Conservation (phyloP, 2,329 filamentous ascomycete species). For the Sclerotinia glacialis region DNA sequence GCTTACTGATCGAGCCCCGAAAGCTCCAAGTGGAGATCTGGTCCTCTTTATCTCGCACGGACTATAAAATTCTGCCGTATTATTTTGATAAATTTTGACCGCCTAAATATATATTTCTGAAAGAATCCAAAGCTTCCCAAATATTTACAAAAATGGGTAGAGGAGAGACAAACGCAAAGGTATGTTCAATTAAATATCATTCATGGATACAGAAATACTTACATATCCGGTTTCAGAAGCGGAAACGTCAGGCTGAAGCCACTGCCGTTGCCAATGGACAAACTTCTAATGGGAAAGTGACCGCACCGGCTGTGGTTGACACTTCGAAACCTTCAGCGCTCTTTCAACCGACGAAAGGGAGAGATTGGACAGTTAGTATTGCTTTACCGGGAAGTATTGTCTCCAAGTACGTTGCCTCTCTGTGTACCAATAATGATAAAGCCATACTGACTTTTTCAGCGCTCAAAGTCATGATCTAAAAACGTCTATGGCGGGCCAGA, state of each 20-base stretch:
- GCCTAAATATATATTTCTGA: slow-evolving; percentile 23
- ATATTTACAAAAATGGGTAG: slow-evolving; percentile 34
- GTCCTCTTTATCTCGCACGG: slow-evolving; percentile 21
- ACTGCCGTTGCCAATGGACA: slow-evolving; percentile 30
- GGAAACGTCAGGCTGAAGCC: slow-evolving; percentile 37
- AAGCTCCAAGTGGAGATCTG: slow-evolving; percentile 17
- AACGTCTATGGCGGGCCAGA: slow-evolving; percentile 67
- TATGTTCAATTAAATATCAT: slow-evolving; percentile 17
- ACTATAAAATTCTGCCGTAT: slow-evolving; percentile 27
- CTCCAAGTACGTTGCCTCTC: slow-evolving; percentile 56
- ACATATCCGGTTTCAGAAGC: slow-evolving; percentile 34
- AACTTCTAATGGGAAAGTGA: slow-evolving; percentile 33
- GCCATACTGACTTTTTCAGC: slow-evolving; percentile 26
- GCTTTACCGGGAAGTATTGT: slow-evolving; percentile 77
- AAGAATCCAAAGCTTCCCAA: slow-evolving; percentile 12
- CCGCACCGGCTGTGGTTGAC: slow-evolving; percentile 38
- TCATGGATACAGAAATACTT: neutral
- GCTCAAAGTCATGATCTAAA: slow-evolving; percentile 58
- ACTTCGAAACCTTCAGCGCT: slow-evolving; percentile 65
- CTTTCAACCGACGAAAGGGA: slow-evolving; percentile 61
- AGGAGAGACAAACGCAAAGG: slow-evolving; percentile 37
- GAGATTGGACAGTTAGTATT: slow-evolving; percentile 72
- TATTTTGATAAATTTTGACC: slow-evolving; percentile 20
- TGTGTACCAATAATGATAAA: slow-evolving; percentile 14
- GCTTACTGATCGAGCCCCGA: slow-evolving; percentile 1